Evolutionary conservation across 1,284 basidiomycete species (phyloP).

Genomic region (Schizopora paradoxa): DNA sequence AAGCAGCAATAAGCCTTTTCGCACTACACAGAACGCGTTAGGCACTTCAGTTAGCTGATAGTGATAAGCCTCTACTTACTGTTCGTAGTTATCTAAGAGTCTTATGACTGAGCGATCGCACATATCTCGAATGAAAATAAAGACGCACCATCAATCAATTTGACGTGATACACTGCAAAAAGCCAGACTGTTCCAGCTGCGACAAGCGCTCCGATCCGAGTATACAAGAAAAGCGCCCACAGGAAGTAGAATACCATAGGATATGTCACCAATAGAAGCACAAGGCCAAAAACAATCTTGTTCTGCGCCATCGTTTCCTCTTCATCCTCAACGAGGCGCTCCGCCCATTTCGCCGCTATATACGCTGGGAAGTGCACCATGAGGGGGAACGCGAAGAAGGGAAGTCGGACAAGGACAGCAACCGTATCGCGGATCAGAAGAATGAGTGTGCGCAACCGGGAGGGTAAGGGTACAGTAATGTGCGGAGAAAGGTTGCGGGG

Average conservation of each 20-base stretch:
- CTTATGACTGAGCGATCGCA: constrained; percentile 26
- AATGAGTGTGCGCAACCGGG: constrained; percentile 74
- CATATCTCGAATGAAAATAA: constrained; percentile 12
- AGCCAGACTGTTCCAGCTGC: constrained; percentile 57
- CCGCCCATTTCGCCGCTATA: constrained; percentile 69
- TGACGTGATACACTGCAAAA: constrained; percentile 78
- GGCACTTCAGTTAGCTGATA: no score
- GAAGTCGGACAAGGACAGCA: constrained; percentile 63
- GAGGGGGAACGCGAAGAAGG: constrained; percentile 84
- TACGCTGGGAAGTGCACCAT: constrained; percentile 82
- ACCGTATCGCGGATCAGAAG: constrained; percentile 76
- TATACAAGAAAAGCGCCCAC: constrained; percentile 76
- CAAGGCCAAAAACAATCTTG: constrained; percentile 80
- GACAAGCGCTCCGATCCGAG: constrained; percentile 46
- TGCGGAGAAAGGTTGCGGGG: constrained; percentile 77
- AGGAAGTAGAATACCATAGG: constrained; percentile 76
- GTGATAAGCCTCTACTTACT: constrained; percentile 46
- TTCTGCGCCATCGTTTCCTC: constrained; percentile 91
- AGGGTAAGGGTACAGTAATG: constrained; percentile 66
- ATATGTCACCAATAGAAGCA: constrained; percentile 74
- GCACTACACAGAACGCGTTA: constrained; percentile 39
- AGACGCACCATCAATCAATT: constrained; percentile 64
- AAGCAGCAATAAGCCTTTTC: constrained; percentile 80
- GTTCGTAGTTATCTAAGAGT: constrained; percentile 68
- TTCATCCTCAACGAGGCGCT: constrained; percentile 75